Evolutionary conservation across 2,329 filamentous ascomycete species (phyloP).

Genomic region (Dactylellina leptospora): DNA sequence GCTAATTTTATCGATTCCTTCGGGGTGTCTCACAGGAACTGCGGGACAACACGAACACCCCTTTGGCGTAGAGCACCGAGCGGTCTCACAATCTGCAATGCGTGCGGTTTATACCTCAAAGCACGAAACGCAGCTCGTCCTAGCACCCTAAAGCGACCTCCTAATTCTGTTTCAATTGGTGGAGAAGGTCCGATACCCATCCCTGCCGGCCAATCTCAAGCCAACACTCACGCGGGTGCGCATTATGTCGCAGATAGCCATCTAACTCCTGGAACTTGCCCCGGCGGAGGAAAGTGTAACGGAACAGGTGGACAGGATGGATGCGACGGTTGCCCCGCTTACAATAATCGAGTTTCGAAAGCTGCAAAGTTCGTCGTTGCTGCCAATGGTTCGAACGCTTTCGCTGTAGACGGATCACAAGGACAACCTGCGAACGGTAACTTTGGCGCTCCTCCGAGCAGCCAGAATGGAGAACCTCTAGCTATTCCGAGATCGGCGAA

Average conservation of each 20-base stretch:
- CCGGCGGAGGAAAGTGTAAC: constrained; percentile 92
- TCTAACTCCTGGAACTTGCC: constrained; percentile 83
- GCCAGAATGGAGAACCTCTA: constrained; percentile 59
- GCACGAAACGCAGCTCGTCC: constrained; percentile 90
- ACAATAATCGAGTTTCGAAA: constrained; percentile 95
- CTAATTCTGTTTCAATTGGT: constrained; percentile 58
- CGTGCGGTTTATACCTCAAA: constrained; percentile 93
- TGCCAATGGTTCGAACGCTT: constrained; percentile 46
- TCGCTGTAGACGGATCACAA: constrained; percentile 58
- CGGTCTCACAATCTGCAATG: constrained; percentile 96
- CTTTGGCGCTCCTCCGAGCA: constrained; percentile 56
- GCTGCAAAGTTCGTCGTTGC: constrained; percentile 75
- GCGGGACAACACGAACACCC: constrained; percentile 89
- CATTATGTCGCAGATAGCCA: constrained; percentile 82
- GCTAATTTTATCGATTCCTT: constrained; percentile 16
- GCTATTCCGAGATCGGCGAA: constrained; percentile 54
- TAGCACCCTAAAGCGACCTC: constrained; percentile 84
- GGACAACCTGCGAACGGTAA: constrained; percentile 59
- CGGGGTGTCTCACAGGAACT: constrained; percentile 73
- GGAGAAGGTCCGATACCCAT: constrained; percentile 57
- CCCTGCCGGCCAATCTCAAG: constrained; percentile 59
- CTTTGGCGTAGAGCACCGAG: constrained; percentile 93
- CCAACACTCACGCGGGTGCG: constrained; percentile 63
- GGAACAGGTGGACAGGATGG: constrained; percentile 94
- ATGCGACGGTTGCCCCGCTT: constrained; percentile 94